Conservation (phyloP, 441 rosid genomes). For the Jatropha podagrica region DNA sequence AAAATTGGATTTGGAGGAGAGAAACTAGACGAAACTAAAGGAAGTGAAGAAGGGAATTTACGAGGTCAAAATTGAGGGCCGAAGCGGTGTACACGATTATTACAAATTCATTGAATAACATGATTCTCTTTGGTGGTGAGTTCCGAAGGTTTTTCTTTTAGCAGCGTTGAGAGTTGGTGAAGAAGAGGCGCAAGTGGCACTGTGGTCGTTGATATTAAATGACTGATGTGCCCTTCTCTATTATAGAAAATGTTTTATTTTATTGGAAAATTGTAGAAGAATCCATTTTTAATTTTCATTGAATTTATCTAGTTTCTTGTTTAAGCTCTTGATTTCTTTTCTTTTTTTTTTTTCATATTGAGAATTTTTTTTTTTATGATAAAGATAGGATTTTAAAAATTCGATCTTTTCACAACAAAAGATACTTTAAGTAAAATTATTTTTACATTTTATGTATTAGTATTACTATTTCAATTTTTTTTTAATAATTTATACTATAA, state of each 20-base stretch:
- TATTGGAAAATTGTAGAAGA: neutral
- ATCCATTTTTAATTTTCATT: too few species aligned
- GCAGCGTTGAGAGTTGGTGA: neutral
- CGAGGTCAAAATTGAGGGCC: neutral
- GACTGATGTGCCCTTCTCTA: constrained; percentile 10
- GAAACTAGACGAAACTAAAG: neutral
- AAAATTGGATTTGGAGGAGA: neutral
- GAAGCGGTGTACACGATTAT: neutral
- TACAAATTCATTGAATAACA: neutral
- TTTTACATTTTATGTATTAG: too few species aligned
- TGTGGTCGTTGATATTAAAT: neutral
- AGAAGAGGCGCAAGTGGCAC: constrained; percentile 14
- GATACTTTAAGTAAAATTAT: too few species aligned
- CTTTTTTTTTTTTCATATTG: too few species aligned
- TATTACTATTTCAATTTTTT: too few species aligned
- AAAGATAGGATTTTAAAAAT: too few species aligned
- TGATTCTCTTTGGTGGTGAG: neutral
- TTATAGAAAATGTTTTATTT: neutral
- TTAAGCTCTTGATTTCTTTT: too few species aligned
- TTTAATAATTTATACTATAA: too few species aligned
- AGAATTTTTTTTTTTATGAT: too few species aligned
- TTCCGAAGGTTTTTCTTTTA: neutral
- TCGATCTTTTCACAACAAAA: too few species aligned
- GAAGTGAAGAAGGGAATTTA: neutral
- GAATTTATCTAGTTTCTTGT: too few species aligned